Evolutionary conservation across 1,284 basidiomycete species (phyloP).

Genomic region (Sporisorium iseilematis-ciliati): DNA sequence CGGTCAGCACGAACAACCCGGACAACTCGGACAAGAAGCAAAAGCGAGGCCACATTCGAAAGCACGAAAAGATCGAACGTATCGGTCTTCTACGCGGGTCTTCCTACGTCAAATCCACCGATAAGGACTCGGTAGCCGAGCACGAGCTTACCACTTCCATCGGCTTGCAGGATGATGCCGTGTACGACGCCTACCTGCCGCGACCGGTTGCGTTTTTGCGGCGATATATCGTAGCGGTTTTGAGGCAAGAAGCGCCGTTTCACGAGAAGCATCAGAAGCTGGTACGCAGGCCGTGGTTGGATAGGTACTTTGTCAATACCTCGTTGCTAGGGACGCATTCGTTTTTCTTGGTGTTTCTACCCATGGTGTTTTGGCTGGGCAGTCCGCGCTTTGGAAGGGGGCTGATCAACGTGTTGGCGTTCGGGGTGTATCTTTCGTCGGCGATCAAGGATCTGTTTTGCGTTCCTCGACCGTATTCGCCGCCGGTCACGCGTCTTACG

Average conservation of each 20-base stretch:
- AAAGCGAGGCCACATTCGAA: conserved; percentile 41
- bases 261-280: conserved; percentile 52
- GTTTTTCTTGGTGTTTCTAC: conserved; percentile 91
- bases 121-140: conserved; percentile 27
- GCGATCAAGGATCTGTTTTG: conserved; percentile 90
- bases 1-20: conserved; percentile 15
- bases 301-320: conserved; percentile 90
- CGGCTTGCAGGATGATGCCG: conserved; percentile 49
- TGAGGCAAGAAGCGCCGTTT: conserved; percentile 42
- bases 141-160: conserved; percentile 55
- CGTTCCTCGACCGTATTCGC: conserved; percentile 88
- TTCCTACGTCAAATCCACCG: conserved; percentile 36
- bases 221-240: conserved; percentile 36
- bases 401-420: conserved; percentile 76
- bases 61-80: conserved; percentile 46
- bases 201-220: conserved; percentile 47
- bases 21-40: conserved; percentile 7
- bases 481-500: conserved; percentile 84
- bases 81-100: conserved; percentile 53
- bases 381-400: conserved; percentile 76
- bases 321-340: conserved; percentile 85
- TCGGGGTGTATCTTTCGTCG: conserved; percentile 86
- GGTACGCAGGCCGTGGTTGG: conserved; percentile 75
- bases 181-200: conserved; percentile 60
- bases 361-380: conserved; percentile 89